Evolutionary conservation across 2,329 filamentous ascomycete genomes (phyloP).

Genomic region (Rhinocladiella mackenziei): DNA sequence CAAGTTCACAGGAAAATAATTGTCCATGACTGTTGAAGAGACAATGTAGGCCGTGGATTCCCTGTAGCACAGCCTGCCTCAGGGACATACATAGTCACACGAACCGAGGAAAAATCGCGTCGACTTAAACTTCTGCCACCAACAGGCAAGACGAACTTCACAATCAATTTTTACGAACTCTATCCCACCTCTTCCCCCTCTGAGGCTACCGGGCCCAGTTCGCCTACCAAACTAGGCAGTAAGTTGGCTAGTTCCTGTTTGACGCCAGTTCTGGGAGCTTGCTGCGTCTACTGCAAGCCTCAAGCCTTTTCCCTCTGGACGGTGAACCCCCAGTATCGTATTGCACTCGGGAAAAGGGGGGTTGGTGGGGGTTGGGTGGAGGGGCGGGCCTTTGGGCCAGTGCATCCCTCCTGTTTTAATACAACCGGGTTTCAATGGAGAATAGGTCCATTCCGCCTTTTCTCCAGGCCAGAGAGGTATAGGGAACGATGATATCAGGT

Average conservation of each 20-base stretch:
- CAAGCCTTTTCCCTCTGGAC: too few species aligned
- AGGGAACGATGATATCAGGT: slow-evolving; percentile 21
- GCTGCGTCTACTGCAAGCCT: too few species aligned
- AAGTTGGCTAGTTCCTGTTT: slow-evolving; percentile 8
- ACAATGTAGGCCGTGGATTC: too few species aligned
- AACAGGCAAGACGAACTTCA: slow-evolving; percentile 15
- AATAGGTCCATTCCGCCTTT: neutral
- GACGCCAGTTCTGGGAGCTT: slow-evolving; percentile 13
- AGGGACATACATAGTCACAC: neutral
- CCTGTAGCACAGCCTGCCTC: too few species aligned
- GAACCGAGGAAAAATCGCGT: neutral
- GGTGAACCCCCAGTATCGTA: too few species aligned
- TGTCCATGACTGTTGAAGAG: too few species aligned
- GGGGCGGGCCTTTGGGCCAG: too few species aligned
- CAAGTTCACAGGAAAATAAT: too few species aligned
- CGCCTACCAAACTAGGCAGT: neutral
- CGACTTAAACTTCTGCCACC: slow-evolving; percentile 6
- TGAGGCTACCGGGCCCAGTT: slow-evolving; percentile 7
- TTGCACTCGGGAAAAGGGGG: too few species aligned
- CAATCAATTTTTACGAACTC: slow-evolving; percentile 15
- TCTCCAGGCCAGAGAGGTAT: neutral
- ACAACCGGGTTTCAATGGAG: too few species aligned
- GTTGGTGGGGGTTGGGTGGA: too few species aligned
- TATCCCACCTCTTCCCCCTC: slow-evolving; percentile 11
- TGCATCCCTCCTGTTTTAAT: too few species aligned